Evolutionary conservation across 2,329 filamentous ascomycete genomes (phyloP).

Genomic region (Periconia macrospinosa): DNA sequence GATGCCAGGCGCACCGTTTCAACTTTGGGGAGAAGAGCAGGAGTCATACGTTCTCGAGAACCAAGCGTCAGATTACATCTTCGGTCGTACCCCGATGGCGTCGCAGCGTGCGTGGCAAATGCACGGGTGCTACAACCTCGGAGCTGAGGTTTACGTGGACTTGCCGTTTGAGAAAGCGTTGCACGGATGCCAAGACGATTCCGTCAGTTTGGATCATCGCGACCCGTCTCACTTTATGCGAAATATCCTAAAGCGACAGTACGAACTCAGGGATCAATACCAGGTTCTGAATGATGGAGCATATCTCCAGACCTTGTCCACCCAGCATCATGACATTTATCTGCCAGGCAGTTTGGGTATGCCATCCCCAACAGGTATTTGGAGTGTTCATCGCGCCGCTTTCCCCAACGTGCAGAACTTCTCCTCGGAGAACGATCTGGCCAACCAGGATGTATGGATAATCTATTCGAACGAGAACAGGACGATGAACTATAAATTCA

Average conservation of each 20-base stretch:
- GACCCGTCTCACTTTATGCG: conserved; percentile 64
- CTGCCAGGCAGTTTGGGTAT: conserved; percentile 22
- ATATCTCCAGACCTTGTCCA: conserved; percentile 58
- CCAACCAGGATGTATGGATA: conserved; percentile 56
- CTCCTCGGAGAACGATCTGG: conserved; percentile 35
- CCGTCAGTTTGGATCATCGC: conserved; percentile 62
- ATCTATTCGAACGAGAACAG: conserved; percentile 55
- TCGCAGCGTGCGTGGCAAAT: conserved; percentile 64
- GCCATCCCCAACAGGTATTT: conserved; percentile 47
- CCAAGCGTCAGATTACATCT: conserved; percentile 66
- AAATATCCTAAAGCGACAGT: conserved; percentile 65
- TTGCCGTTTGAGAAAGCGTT: conserved; percentile 60
- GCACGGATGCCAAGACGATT: conserved; percentile 60
- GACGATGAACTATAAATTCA: conserved; percentile 58
- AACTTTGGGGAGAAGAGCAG: conserved; percentile 69
- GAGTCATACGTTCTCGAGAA: conserved; percentile 66
- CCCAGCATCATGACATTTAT: conserved; percentile 48
- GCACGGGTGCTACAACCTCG: conserved; percentile 65
- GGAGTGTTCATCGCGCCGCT: conserved; percentile 59
- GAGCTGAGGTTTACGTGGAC: conserved; percentile 59
- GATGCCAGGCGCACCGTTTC: conserved; percentile 62
- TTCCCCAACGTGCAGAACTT: conserved; percentile 58
- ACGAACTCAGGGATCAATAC: conserved; percentile 59
- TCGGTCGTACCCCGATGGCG: conserved; percentile 65
- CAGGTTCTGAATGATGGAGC: conserved; percentile 64